Evolutionary conservation across 2,329 filamentous ascomycete species (phyloP).

Genomic region (Calonectria pseudoreteaudii): DNA sequence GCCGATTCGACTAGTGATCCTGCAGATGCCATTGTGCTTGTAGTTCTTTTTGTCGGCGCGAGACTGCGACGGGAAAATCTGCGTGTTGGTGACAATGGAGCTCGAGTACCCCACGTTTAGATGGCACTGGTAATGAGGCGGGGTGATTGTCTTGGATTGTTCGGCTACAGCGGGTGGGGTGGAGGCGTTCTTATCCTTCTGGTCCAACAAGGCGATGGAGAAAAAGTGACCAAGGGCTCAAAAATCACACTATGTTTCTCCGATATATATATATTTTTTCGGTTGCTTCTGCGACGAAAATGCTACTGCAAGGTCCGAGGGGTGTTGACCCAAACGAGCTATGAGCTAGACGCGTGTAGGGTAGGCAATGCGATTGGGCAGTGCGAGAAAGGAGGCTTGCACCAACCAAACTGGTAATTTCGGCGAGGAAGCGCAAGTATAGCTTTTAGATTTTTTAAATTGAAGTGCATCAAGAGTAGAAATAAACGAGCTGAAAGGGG

Average conservation of each 20-base stretch:
- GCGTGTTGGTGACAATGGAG: constrained; percentile 7
- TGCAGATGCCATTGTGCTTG: constrained; percentile 50
- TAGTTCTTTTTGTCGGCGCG: constrained; percentile 29
- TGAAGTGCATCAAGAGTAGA: not conserved
- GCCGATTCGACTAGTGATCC: constrained; percentile 72
- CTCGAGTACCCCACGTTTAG: constrained; percentile 17
- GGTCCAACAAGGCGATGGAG: not conserved
- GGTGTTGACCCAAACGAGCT: not conserved
- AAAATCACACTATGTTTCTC: not conserved
- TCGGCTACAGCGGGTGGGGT: constrained; percentile 1
- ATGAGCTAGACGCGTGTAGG: constrained; percentile 17
- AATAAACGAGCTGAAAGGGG: not conserved
- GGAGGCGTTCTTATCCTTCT: not conserved
- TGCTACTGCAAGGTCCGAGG: not conserved
- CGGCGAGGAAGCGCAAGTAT: constrained; percentile 1
- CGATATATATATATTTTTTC: not conserved
- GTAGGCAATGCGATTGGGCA: constrained; percentile 13
- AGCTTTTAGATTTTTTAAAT: not conserved
- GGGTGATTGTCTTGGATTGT: constrained; percentile 7
- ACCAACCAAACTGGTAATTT: not conserved
- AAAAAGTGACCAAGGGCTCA: not conserved
- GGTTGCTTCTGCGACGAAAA: not conserved
- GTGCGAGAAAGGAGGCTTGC: not conserved
- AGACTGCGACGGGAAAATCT: not conserved
- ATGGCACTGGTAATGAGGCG: constrained; percentile 15